Conservation (phyloP, 2,329 filamentous ascomycete species). For the Trichoderma sp. region DNA sequence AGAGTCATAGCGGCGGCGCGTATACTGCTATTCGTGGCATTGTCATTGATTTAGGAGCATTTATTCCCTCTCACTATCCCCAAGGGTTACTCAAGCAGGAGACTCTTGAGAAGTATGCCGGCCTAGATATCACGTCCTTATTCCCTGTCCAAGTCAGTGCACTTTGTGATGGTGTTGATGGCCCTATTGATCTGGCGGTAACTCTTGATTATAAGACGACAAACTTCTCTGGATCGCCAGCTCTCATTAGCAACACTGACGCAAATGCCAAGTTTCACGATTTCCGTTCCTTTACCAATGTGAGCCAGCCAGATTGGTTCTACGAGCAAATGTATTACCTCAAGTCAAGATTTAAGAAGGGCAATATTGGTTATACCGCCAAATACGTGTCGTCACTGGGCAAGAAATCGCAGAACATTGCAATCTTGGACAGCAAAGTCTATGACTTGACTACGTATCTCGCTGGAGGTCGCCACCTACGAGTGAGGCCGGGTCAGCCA, state of each 20-base stretch:
- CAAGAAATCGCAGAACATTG: conserved; percentile 65
- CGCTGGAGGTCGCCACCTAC: conserved; percentile 68
- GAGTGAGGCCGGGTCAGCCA: conserved; percentile 56
- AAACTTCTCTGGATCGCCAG: conserved; percentile 71
- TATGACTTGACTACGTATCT: conserved; percentile 90
- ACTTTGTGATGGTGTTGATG: conserved; percentile 77
- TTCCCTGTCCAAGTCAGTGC: conserved; percentile 96
- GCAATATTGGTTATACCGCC: conserved; percentile 79
- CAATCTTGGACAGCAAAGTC: conserved; percentile 74
- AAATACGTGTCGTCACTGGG: conserved; percentile 74
- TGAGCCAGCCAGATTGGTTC: conserved; percentile 89
- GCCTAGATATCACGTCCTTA: conserved; percentile 79
- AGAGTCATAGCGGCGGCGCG: conserved; percentile 58
- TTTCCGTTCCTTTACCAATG: conserved; percentile 81
- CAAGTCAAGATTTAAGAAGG: conserved; percentile 79
- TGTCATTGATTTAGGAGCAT: conserved; percentile 79
- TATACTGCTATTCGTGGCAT: conserved; percentile 85
- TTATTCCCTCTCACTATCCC: conserved; percentile 73
- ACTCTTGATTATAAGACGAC: conserved; percentile 78
- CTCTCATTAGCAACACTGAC: conserved; percentile 66
- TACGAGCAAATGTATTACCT: conserved; percentile 81
- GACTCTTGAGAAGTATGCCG: conserved; percentile 76
- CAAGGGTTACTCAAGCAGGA: conserved; percentile 55
- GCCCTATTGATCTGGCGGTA: conserved; percentile 67
- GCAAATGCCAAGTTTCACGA: conserved; percentile 83